Evolutionary conservation across 169 alveolate genomes (phyloP), one percentile per base, ranked within the genome.

Genomic region (Eimeria sp.): DNA sequence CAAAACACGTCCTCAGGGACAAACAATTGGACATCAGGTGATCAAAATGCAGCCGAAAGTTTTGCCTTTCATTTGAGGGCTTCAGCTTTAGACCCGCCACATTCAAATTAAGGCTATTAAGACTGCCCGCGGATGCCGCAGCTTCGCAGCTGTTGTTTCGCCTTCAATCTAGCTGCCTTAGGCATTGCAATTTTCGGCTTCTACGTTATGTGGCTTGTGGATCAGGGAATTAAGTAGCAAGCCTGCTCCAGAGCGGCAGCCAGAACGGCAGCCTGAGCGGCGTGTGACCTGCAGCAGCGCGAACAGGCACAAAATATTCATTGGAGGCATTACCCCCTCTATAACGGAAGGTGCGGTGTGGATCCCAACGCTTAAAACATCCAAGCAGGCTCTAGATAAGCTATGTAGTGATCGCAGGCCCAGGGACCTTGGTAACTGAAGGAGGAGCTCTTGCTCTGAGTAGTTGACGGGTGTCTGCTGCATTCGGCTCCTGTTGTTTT

Each of bases 221-320:
- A 25, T 4, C 66, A 85, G 93, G 93, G 93, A 87, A 37, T 49
- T 87, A 46, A 62, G 83, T 14, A 87, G 94, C 94, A 87, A 87
- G 68, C 94, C 94, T n/a, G 78, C 85, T 1, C 83, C 94, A 66
- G 94, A 87, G 85, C 27, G 94, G 52, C 94, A 87, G 71, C 68
- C 94, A 1, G 94, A 87, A 76, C 46, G 94, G 64, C 71, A 27
- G 49, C 94, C 94, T 18, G 94, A 87, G 82, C 46, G 94, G 72
- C 94, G 94, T 40, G 30, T 87, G 83, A 87, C 85, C 54, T 30
- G 85, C 83, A 87, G 94, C 94, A 87, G 82, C 54, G 94, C 94
- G 60, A 87, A 87, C 49, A 62, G 94, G 49, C 94, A 87, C 83
- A 87, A 87, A 33, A 87, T 87, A 43, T 87, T 87, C 56, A 87